Evolutionary conservation across 1,139 yeast species (phyloP), one percentile per base, ranked within the genome.

Genomic region (Magnusiomyces magnusii): DNA sequence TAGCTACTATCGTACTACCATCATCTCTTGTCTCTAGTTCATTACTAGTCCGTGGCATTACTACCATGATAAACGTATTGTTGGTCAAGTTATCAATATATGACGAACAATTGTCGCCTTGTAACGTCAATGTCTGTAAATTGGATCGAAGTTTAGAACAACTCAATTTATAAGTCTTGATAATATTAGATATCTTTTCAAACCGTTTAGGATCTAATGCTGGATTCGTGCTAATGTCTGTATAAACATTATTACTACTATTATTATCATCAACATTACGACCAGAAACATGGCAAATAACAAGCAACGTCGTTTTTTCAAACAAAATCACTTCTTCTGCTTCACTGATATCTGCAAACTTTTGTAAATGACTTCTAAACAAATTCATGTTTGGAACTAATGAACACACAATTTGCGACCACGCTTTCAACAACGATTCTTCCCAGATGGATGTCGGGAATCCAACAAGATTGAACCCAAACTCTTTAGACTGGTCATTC

Each of bases 401-500:
- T 1, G 97, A 87, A 69, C 98, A 91, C 44, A 93, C 98, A 62
- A 93, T 93, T 58, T 86, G 88, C 2, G 97, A 88, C 99, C 99
- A 93, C 0, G 99, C 99, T 72, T 87, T 89, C 73, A 92, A 93
- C 63, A 93, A 78, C 68, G 95, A 85, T 72, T 93, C 99, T 73
- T 93, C 98, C 99, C 99, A 93, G 61, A 93, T 93, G 2, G 97
- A 88, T 0, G 99, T 93, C 5, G 97, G 93, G 70, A 91, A 92
- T 9, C 98, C 97, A n/a, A 82, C 81, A 52, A 91, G 76, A 60
- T 83, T 78, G 73, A 90, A 91, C 53, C 88, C 90, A 72, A 79
- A 91, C 34, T 90, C 90, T 61, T 82, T 79, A 13, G 96, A 86
- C 21, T 89, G 87, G 60, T 83, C 85, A 65, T 86, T 87, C 62